Evolutionary conservation across 768 basidiomycete genomes (phyloP).

Genomic region (Serendipita sp.): DNA sequence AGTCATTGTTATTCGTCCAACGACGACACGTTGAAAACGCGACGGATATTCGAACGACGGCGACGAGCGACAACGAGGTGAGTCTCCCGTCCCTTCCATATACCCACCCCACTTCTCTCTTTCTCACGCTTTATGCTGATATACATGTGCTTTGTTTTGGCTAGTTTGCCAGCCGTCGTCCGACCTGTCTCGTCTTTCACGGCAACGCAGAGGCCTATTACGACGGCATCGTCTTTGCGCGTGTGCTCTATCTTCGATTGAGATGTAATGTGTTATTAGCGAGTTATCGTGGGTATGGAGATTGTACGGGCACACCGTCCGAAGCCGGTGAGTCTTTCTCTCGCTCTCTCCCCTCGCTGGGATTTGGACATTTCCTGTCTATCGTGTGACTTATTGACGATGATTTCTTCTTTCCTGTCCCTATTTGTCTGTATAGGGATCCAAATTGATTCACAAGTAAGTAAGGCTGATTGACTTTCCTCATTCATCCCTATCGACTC

Average conservation of each 20-base stretch:
- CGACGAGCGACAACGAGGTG: neutral
- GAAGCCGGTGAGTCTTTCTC: constrained; percentile 20
- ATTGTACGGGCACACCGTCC: constrained; percentile 23
- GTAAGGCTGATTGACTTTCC: too few relatives aligned
- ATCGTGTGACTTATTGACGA: neutral
- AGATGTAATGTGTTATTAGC: constrained; percentile 28
- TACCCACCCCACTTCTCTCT: neutral
- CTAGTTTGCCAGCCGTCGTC: constrained; percentile 14
- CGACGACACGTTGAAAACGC: constrained; percentile 11
- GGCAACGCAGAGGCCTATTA: constrained; percentile 26
- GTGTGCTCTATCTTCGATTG: constrained; percentile 23
- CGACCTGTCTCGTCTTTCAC: constrained; percentile 28
- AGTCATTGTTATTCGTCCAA: neutral
- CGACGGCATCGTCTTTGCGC: constrained; percentile 27
- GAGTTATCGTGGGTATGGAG: constrained; percentile 28
- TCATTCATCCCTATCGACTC: too few relatives aligned
- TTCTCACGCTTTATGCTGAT: neutral
- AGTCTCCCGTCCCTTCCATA: neutral
- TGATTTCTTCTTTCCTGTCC: too few relatives aligned
- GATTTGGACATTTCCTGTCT: too few relatives aligned
- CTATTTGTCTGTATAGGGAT: too few relatives aligned
- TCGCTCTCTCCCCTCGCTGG: too few relatives aligned
- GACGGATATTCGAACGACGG: neutral
- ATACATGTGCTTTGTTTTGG: neutral
- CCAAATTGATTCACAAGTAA: constrained; percentile 1